A percentile compares a stretch with the other conserved stretches of the same genome.
phyloP scores from a whole-genome alignment of 805 yeast species.

The Lipomyces anomalus region DNA sequence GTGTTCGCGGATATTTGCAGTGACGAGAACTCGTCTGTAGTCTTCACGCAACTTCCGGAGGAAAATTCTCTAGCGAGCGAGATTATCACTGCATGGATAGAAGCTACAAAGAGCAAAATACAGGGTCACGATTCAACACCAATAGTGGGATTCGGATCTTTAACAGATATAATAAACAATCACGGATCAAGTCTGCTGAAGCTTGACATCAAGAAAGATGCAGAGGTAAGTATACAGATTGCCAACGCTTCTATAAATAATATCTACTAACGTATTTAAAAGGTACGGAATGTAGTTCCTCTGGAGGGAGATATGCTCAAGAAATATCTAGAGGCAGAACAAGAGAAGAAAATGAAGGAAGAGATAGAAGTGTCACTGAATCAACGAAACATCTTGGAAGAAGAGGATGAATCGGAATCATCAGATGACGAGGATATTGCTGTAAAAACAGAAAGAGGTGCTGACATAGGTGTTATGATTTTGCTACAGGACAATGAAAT shows the following conservation, averaged over 20 bases:
- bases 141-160: background rate
- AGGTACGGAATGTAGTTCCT: constrained; percentile 32
- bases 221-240: constrained; percentile 7
- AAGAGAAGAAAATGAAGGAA: constrained; percentile 7
- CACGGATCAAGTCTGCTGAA: background rate
- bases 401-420: constrained; percentile 31
- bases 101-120: constrained; percentile 3
- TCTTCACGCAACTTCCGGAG: constrained; percentile 65
- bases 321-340: constrained; percentile 27
- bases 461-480: constrained; percentile 25
- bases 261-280: too few relatives aligned
- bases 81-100: constrained; percentile 35
- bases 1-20: constrained; percentile 39
- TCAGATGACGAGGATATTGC: constrained; percentile 32
- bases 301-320: constrained; percentile 35
- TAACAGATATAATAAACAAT: background rate
- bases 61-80: constrained; percentile 44
- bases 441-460: constrained; percentile 1
- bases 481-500: constrained; percentile 33
- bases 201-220: constrained; percentile 6
- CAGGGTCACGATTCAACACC: constrained; percentile 4
- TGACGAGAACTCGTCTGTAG: constrained; percentile 60
- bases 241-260: too few relatives aligned
- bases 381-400: constrained; percentile 8
- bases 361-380: background rate